phyloP scores from a whole-genome alignment of 139 green algal species.

The Zygnema circumcarinatum region DNA sequence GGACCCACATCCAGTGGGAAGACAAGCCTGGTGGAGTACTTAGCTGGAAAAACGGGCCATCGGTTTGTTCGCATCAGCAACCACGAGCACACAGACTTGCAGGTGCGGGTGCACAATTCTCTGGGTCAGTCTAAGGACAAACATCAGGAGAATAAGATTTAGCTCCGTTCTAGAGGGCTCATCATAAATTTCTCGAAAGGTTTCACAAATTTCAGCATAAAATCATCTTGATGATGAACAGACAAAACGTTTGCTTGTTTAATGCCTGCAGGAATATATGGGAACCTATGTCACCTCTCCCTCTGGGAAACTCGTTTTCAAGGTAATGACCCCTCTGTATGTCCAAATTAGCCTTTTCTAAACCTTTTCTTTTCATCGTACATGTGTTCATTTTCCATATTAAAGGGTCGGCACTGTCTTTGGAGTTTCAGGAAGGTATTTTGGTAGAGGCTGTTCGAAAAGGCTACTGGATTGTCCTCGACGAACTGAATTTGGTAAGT shows the following conservation, averaged over 20 bases:
- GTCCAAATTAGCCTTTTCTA: background rate
- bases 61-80: constrained; percentile 98
- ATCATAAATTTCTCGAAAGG: too few species aligned
- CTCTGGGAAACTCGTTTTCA: constrained; percentile 58
- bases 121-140: background rate
- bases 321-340: constrained; percentile 35
- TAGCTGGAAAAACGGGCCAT: constrained; percentile 87
- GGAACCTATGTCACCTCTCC: constrained; percentile 85
- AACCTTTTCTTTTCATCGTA: background rate
- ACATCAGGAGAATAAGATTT: too few species aligned
- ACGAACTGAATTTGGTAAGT: constrained; percentile 96
- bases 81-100: constrained; percentile 97
- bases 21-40: constrained; percentile 92
- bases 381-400: too few species aligned
- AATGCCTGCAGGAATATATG: constrained; percentile 92
- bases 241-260: too few species aligned
- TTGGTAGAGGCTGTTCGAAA: constrained; percentile 88
- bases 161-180: too few species aligned
- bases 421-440: constrained; percentile 86
- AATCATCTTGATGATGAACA: too few species aligned
- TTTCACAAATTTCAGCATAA: too few species aligned
- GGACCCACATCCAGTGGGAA: constrained; percentile 96
- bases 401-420: background rate
- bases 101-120: constrained; percentile 57
- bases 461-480: constrained; percentile 96